Percentiles rank a stretch among this genome's conserved stretches.
These are phyloP conservation scores for Globisporangium yorkense DNA, from an alignment of 352 stramenopile species.

Conservation along the genomic window DNA sequence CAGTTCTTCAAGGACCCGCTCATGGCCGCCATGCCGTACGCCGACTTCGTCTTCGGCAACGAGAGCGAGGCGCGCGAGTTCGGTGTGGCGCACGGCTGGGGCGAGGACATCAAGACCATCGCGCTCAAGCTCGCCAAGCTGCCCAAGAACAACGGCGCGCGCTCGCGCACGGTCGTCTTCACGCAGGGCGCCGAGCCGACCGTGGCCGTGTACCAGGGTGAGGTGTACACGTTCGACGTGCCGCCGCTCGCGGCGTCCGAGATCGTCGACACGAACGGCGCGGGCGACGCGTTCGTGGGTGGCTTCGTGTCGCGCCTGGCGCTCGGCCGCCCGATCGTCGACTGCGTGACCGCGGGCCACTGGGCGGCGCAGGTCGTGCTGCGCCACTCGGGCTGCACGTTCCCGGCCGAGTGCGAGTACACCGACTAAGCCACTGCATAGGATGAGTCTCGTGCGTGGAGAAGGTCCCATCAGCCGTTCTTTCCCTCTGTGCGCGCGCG, in stretches of 20 bases:
- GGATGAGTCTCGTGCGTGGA: neutral
- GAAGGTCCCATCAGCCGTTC: conserved; percentile 23
- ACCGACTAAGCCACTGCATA: conserved; percentile 41
- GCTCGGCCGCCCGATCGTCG: conserved; percentile 73
- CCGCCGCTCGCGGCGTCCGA: conserved; percentile 76
- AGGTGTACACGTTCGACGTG: conserved; percentile 92
- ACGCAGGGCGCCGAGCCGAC: conserved; percentile 96
- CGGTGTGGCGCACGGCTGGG: conserved; percentile 87
- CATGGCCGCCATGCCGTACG: conserved; percentile 90
- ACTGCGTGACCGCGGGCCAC: conserved; percentile 96
- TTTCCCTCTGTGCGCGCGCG: conserved; percentile 7
- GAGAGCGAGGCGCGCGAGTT: conserved; percentile 97
- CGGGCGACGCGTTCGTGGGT: conserved; percentile 98
- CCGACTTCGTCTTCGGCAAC: conserved; percentile 99
- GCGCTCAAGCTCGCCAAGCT: conserved; percentile 91
- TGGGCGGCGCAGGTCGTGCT: conserved; percentile 97
- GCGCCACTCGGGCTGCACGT: conserved; percentile 94
- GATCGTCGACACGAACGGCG: conserved; percentile 99
- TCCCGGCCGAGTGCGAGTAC: conserved; percentile 91
- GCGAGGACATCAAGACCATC: conserved; percentile 84
- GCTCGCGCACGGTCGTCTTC: conserved; percentile 96
- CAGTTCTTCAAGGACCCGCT: conserved; percentile 98
- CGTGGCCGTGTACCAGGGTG: conserved; percentile 94
- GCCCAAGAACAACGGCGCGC: conserved; percentile 90
- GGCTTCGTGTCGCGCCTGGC: conserved; percentile 96